A percentile compares a stretch with the other conserved stretches of the same genome.
phyloP scores from a whole-genome alignment of 2,329 filamentous ascomycete genomes.

The Pseudocercospora fijiensis region DNA sequence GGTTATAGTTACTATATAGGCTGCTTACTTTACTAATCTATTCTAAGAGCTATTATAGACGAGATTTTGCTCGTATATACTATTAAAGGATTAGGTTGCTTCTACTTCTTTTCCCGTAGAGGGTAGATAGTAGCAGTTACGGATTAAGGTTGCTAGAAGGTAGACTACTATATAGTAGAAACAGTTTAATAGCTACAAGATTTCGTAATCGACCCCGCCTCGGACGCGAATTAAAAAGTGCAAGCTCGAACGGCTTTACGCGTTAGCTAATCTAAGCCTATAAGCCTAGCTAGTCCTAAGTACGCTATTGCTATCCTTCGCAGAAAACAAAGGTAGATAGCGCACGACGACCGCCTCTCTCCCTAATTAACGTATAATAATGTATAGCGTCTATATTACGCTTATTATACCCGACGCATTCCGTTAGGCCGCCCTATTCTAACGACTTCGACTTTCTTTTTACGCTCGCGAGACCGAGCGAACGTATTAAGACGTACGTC shows the following conservation, averaged over 20 bases:
- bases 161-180: not conserved
- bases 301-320: not conserved
- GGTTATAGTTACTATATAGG: not conserved
- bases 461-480: not conserved
- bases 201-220: not conserved
- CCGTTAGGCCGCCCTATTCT: not conserved
- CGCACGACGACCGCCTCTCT: not conserved
- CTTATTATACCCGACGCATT: not conserved
- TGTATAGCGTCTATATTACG: too few species aligned
- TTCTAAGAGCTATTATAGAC: constrained; percentile 31
- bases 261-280: not conserved
- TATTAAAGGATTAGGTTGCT: not conserved
- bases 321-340: not conserved
- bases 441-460: not conserved
- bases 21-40: constrained; percentile 22
- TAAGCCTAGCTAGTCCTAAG: not conserved
- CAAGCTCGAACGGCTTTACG: not conserved
- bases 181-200: constrained; percentile 8
- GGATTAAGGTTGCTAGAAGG: not conserved
- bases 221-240: not conserved
- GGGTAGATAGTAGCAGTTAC: not conserved
- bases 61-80: constrained; percentile 21
- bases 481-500: not conserved
- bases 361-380: not conserved
- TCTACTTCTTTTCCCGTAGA: not conserved